Evolutionary conservation across 2,329 filamentous ascomycete species (phyloP), one percentile per base, ranked within the genome.

Genomic region (Colletotrichum sp.): DNA sequence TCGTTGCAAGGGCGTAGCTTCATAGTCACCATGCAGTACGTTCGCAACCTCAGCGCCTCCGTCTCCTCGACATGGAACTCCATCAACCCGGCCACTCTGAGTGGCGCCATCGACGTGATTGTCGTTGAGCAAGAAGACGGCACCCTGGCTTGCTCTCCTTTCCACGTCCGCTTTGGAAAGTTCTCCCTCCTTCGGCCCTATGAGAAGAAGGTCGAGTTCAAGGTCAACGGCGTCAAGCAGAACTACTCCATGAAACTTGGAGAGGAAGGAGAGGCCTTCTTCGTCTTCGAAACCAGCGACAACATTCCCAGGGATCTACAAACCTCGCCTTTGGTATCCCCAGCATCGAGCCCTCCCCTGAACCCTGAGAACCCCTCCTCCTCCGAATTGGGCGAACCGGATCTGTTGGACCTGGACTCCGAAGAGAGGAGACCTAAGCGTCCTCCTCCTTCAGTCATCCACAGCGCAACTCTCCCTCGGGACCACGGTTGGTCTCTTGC

Each of bases 11-110:
- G 71, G 27, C 44, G 34, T 13, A 36, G 28, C 44, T 60, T 22
- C 22, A 69, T 30, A 19, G 15, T 39, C 64, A 88, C 84, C 78
- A 98, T 98, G 97, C 96, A 98, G 90, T 98, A 98, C 94, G 96
- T 98, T 80, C 92, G 97, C 80, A 98, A 96, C 82, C 92, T 98
- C 81, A 97, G 95, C 85, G 96, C 96, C 84, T 98, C 96, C 68
- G 96, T 99, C 81, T 98, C 96, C 80, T 98, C 97, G 87, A 96
- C 97, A 85, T 99, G 97, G 97, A 99, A 99, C 86, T 98, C 96
- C 30, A 98, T 99, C 90, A 99, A 99, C 85, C 97, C 97, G 67
- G 96, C 97, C 60, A 99, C 97, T 15, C 91, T 99, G 73, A 98
- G 95, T 87, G 97, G 97, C 82, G 97, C 97, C 82, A 98, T 99